These are phyloP conservation scores for Strobilomyces dryophilus DNA, from an alignment of 768 basidiomycete genomes.

Conservation along the genomic window DNA sequence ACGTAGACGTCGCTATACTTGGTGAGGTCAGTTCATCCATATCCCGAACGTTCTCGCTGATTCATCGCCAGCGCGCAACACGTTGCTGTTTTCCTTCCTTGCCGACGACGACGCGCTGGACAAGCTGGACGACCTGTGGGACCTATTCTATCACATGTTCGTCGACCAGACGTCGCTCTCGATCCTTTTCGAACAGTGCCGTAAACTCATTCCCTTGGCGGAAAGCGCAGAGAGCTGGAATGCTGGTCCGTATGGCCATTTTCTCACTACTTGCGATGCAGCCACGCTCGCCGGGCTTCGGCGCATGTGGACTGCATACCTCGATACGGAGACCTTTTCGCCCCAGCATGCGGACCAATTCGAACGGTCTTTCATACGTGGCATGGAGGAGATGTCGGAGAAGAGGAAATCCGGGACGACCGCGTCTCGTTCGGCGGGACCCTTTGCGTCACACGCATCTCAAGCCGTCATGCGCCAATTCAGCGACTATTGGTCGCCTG, in stretches of 20 bases:
- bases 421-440: conserved; percentile 27
- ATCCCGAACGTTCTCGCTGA: background rate
- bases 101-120: conserved; percentile 15
- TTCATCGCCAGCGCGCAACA: conserved; percentile 23
- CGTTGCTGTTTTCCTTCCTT: conserved; percentile 23
- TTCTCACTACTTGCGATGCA: conserved; percentile 18
- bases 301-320: conserved; percentile 20
- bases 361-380: conserved; percentile 5
- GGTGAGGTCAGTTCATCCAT: conserved; percentile 9
- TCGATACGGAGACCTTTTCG: conserved; percentile 5
- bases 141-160: conserved; percentile 24
- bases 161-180: conserved; percentile 18
- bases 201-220: conserved; percentile 21
- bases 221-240: conserved; percentile 17
- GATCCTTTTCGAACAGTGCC: conserved; percentile 22
- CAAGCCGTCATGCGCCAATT: conserved; percentile 13
- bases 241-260: conserved; percentile 23
- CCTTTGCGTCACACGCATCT: conserved; percentile 4
- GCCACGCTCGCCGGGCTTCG: conserved; percentile 19
- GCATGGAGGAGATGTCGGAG: conserved; percentile 5
- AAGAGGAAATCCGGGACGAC: background rate
- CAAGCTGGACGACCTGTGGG: conserved; percentile 20
- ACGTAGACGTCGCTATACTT: conserved; percentile 25
- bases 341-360: conserved; percentile 8
- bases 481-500: conserved; percentile 21